Conservation (phyloP, 768 basidiomycete genomes). For the Mycena amicta region DNA sequence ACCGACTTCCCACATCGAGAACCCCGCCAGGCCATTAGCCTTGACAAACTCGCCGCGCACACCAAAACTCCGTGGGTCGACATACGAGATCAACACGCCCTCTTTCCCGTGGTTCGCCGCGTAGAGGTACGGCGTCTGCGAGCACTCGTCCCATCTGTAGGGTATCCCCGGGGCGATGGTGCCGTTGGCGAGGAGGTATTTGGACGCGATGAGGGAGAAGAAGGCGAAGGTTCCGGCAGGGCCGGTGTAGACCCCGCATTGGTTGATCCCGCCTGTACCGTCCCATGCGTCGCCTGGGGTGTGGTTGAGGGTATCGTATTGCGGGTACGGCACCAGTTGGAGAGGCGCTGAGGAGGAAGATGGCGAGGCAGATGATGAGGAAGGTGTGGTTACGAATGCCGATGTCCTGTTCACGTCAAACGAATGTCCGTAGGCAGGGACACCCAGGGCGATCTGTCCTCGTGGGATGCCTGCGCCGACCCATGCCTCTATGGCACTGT, state of each 20-base stretch:
- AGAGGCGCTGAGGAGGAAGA: slow-evolving; percentile 18
- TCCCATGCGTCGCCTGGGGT: slow-evolving; percentile 71
- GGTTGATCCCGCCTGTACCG: slow-evolving; percentile 50
- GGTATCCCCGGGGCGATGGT: slow-evolving; percentile 50
- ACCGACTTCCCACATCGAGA: slow-evolving; percentile 73
- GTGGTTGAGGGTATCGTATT: slow-evolving; percentile 50
- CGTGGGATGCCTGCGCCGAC: slow-evolving; percentile 73
- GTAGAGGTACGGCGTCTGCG: slow-evolving; percentile 59
- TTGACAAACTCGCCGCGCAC: slow-evolving; percentile 65
- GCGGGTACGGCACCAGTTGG: slow-evolving; percentile 49
- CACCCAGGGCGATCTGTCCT: slow-evolving; percentile 72
- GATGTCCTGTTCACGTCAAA: slow-evolving; percentile 52
- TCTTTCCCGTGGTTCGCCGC: slow-evolving; percentile 44
- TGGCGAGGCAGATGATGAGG: background rate
- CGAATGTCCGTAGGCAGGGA: slow-evolving; percentile 83
- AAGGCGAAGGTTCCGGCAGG: slow-evolving; percentile 63
- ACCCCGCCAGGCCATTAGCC: slow-evolving; percentile 54
- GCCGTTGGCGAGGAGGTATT: slow-evolving; percentile 56
- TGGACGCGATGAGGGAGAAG: slow-evolving; percentile 62
- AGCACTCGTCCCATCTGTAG: slow-evolving; percentile 65
- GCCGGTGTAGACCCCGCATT: slow-evolving; percentile 54
- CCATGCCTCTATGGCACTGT: slow-evolving; percentile 74
- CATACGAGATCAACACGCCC: slow-evolving; percentile 51
- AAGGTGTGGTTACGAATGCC: slow-evolving; percentile 47
- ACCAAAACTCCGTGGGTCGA: slow-evolving; percentile 44